A percentile compares a stretch with the other conserved stretches of the same genome.
These are phyloP conservation scores for Rutidosis leptorrhynchoides DNA, from an alignment of 129 eudicot genomes.

Conservation along the genomic window DNA sequence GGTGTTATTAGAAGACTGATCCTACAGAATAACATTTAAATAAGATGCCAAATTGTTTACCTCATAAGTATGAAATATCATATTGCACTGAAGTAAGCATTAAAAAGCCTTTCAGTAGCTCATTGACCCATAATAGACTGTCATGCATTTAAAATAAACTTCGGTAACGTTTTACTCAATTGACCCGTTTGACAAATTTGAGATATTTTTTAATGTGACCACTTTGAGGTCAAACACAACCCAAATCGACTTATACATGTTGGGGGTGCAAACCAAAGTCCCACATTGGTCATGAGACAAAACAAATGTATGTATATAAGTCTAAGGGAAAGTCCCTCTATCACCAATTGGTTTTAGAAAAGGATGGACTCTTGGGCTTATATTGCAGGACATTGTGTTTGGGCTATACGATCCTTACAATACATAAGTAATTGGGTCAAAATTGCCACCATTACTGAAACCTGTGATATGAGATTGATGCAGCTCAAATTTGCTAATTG, in stretches of 20 bases:
- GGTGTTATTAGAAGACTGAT: conserved; percentile 31
- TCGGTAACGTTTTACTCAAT: background rate
- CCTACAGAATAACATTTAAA: conserved; percentile 38
- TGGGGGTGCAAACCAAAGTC: too few species aligned
- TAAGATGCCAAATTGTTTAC: conserved; percentile 11
- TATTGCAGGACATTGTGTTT: too few species aligned
- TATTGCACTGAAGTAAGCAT: background rate
- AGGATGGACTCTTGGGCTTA: too few species aligned
- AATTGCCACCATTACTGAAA: background rate
- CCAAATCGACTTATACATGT: background rate
- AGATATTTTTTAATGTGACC: background rate
- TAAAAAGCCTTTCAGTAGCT: background rate
- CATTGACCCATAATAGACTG: background rate
- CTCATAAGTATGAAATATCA: background rate
- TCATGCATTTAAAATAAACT: background rate
- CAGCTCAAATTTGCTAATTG: background rate
- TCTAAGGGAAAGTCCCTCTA: too few species aligned
- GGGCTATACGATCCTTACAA: too few species aligned
- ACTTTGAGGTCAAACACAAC: background rate
- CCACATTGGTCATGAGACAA: too few species aligned
- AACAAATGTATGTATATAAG: too few species aligned
- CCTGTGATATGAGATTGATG: background rate
- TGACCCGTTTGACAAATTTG: background rate
- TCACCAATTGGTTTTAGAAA: too few species aligned
- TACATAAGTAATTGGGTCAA: background rate